A percentile compares a stretch with the other conserved stretches of the same genome.
These are phyloP conservation scores for Arthrobotrys sphaeroides DNA, from an alignment of 2,329 filamentous ascomycete genomes.

Conservation along the genomic window DNA sequence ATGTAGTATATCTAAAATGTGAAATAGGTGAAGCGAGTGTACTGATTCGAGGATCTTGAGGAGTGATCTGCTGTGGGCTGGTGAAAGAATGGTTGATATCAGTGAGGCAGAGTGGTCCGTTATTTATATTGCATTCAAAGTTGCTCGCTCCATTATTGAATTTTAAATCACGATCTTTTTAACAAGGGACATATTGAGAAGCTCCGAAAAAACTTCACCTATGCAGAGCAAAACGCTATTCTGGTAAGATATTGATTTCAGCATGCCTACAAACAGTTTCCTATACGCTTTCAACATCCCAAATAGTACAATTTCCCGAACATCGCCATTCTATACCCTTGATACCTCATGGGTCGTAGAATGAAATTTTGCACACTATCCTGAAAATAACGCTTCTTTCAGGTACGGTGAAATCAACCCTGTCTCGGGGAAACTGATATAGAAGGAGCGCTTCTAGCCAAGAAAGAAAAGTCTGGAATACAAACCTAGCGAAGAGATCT, in stretches of 20 bases:
- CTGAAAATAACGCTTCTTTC: not conserved
- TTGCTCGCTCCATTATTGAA: not conserved
- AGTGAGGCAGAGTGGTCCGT: not conserved
- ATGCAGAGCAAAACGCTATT: not conserved
- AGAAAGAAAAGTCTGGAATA: slow-evolving; percentile 13
- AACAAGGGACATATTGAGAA: slow-evolving; percentile 6
- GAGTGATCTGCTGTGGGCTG: not conserved
- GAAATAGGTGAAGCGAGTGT: not conserved
- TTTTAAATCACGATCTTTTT: not conserved
- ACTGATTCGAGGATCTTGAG: not conserved
- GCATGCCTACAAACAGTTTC: slow-evolving; percentile 4
- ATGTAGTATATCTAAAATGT: not conserved
- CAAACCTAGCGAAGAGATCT: not conserved
- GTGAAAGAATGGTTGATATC: not conserved
- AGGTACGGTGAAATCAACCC: slow-evolving; percentile 4
- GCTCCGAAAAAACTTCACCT: not conserved
- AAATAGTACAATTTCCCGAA: slow-evolving; percentile 21
- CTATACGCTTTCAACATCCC: slow-evolving; percentile 23
- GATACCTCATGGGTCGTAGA: not conserved
- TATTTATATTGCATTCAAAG: not conserved
- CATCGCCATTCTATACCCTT: not conserved
- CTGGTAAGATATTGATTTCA: not conserved
- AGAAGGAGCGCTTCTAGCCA: slow-evolving; percentile 25
- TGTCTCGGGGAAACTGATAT: slow-evolving; percentile 10
- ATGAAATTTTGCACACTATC: slow-evolving; percentile 11